Evolutionary conservation across 257 asterid genomes (phyloP).

Genomic region (Solanum megistacrolobum): DNA sequence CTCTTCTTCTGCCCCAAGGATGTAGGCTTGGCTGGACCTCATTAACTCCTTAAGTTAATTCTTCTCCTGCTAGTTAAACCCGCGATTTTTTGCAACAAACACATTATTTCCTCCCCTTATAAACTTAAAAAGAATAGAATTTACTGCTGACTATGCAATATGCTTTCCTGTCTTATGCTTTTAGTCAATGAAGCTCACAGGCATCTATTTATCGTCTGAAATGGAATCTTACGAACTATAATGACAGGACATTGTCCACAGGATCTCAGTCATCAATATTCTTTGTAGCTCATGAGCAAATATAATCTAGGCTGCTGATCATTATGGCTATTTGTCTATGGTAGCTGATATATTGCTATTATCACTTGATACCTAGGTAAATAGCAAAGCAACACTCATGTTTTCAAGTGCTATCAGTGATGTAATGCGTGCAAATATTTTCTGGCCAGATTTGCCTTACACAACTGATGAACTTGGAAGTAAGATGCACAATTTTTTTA

Average conservation of each 20-base stretch:
- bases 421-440: conserved; percentile 69
- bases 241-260: neutral
- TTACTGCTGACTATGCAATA: neutral
- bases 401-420: conserved; percentile 68
- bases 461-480: conserved; percentile 93
- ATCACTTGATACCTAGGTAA: conserved; percentile 45
- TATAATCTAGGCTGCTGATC: neutral
- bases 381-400: conserved; percentile 84
- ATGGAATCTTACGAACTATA: neutral
- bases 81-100: neutral
- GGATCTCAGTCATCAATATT: neutral
- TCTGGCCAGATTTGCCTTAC: conserved; percentile 96
- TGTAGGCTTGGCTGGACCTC: neutral
- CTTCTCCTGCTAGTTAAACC: neutral
- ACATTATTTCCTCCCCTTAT: neutral
- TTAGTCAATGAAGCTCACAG: neutral
- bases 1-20: neutral
- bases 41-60: neutral
- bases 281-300: neutral
- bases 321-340: neutral
- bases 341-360: neutral
- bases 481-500: conserved; percentile 29
- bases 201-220: neutral
- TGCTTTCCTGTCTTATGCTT: neutral
- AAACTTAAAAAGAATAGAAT: neutral